Conservation (phyloP, 805 yeast genomes). For the Priceomyces haplophilus region DNA sequence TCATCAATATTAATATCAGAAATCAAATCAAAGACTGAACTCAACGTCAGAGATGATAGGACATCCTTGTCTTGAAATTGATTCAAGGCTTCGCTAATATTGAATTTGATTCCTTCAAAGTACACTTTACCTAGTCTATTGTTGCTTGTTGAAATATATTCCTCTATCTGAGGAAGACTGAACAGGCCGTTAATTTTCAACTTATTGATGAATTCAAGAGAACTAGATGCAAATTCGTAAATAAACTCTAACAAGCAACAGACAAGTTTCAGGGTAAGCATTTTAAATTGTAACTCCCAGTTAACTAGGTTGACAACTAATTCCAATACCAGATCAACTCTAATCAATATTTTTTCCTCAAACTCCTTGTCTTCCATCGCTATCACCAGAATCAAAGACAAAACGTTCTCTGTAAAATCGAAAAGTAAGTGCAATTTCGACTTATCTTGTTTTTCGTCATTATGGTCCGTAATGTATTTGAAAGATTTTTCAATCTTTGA, state of each 20-base stretch:
- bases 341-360: constrained; percentile 45
- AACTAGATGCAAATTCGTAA: constrained; percentile 60
- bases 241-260: constrained; percentile 55
- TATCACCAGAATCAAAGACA: constrained; percentile 66
- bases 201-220: constrained; percentile 47
- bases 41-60: constrained; percentile 19
- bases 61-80: constrained; percentile 17
- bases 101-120: constrained; percentile 42
- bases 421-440: constrained; percentile 49
- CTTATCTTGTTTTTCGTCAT: constrained; percentile 29
- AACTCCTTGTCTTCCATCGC: constrained; percentile 58
- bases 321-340: constrained; percentile 35
- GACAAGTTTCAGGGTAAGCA: constrained; percentile 42
- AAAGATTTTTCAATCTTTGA: constrained; percentile 50
- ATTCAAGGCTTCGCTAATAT: constrained; percentile 33
- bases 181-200: constrained; percentile 14
- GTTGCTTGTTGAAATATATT: constrained; percentile 11
- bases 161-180: constrained; percentile 12
- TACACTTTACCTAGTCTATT: constrained; percentile 33
- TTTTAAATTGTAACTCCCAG: constrained; percentile 33
- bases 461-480: constrained; percentile 31
- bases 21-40: constrained; percentile 20
- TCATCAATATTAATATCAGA: constrained; percentile 28
- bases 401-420: constrained; percentile 69
- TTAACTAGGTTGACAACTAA: constrained; percentile 37